Evolutionary conservation across 495 filamentous ascomycete species (phyloP), one percentile per base, ranked within the genome.

Genomic region (Durotheca rogersii): DNA sequence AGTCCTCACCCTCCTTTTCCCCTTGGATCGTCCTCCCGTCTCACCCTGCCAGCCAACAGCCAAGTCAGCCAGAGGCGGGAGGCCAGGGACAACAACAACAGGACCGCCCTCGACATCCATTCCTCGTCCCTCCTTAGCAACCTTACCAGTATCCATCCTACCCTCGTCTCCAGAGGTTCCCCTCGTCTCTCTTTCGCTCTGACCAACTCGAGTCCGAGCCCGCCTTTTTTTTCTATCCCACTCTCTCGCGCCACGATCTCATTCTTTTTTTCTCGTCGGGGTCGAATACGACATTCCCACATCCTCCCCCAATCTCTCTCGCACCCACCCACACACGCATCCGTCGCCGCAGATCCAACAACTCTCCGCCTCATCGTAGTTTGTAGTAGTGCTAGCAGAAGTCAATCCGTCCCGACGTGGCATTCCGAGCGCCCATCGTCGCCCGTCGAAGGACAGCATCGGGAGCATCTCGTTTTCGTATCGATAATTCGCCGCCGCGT

Each of bases 271-370:
- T 53, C 46, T 32, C 42, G 29, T 45, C 30, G 29, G 36, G 31
- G 27, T 25, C 41, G 41, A 56, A 58, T 58, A 58, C 55, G 55
- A 58, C 48, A 38, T 16, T 31, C 41, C 47, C 47, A 58, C 32
- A 18, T 35, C 38, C 25, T 38, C 47, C 17, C 32, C 47, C 17
- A 30, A 11, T 20, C 31, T 37, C 41, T 44, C 31, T 16, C 29
- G 11, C 32, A 48, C 48, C 49, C 49, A 48, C 54, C 35, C 15
- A 6, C 5, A 16, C 17, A 31, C 30, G 15, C 17, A 41, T 29
- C 40, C 20, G 11, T 15, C 12, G 17, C 32, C 30, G 23, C 20
- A 29, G 27, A n/a, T n/a, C n/a, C n/a, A n/a, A n/a, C n/a, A 49
- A 40, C 43, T 39, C 4, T 40, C 23, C 12, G 39, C 42, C 16